A percentile compares a stretch with the other conserved stretches of the same genome.
Conservation (phyloP, 1,139 yeast genomes). For the Blastobotrys malaysiensis region DNA sequence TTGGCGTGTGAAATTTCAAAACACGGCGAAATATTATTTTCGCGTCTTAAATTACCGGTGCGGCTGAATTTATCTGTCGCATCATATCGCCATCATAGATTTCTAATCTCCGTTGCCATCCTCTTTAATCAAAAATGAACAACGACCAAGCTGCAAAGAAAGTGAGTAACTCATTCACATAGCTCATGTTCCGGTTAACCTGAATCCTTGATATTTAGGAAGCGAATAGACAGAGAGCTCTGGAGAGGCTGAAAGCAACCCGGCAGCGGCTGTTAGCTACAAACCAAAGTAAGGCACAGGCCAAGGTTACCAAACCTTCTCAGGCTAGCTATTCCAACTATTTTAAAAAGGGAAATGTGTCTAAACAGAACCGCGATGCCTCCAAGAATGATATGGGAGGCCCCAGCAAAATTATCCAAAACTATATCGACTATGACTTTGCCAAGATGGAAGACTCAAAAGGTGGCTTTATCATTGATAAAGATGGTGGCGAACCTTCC, state of each 20-base stretch:
- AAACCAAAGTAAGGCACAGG: background rate
- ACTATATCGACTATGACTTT: conserved; percentile 89
- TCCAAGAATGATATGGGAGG: conserved; percentile 20
- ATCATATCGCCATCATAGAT: background rate
- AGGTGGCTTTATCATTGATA: conserved; percentile 73
- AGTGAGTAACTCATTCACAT: background rate
- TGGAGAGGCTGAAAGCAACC: conserved; percentile 50
- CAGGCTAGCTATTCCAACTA: background rate
- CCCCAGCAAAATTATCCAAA: conserved; percentile 30
- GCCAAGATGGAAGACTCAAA: conserved; percentile 81
- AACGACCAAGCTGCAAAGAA: conserved; percentile 5
- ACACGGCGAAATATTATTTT: background rate
- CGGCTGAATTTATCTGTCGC: background rate
- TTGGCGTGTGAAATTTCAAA: background rate
- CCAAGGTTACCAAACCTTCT: background rate
- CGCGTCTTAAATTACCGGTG: background rate
- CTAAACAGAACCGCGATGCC: conserved; percentile 8
- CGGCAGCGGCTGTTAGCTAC: conserved; percentile 26
- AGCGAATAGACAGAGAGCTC: conserved; percentile 53
- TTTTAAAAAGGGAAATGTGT: conserved; percentile 1
- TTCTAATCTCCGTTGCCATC: background rate
- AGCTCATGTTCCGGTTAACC: background rate
- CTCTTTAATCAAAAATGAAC: background rate
- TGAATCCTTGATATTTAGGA: conserved; percentile 36
- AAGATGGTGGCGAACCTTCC: conserved; percentile 35